A percentile compares a stretch with the other conserved stretches of the same genome.
These are phyloP conservation scores for Casuarina glauca DNA, from an alignment of 306 rosid species.

Conservation along the genomic window DNA sequence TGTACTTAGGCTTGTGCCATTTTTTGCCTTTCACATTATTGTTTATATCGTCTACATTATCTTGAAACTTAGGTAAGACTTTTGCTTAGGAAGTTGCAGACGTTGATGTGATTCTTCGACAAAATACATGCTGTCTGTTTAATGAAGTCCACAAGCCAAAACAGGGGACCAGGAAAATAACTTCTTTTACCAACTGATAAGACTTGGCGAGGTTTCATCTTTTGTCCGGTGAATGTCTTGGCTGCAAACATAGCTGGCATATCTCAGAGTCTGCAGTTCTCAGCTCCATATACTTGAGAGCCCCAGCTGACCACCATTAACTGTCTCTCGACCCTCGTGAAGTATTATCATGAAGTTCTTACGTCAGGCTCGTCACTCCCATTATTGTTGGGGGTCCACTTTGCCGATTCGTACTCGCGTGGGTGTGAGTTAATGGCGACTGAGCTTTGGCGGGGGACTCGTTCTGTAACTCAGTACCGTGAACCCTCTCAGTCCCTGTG, in stretches of 20 bases:
- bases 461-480: too few species aligned
- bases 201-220: not conserved
- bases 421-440: not conserved
- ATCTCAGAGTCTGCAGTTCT: constrained; percentile 11
- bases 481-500: not conserved
- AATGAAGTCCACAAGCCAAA: too few species aligned
- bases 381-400: not conserved
- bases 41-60: not conserved
- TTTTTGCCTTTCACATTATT: not conserved
- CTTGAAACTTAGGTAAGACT: too few species aligned
- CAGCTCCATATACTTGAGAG: constrained; percentile 43
- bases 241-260: constrained; percentile 22
- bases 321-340: constrained; percentile 53
- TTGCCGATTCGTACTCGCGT: too few species aligned
- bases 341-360: constrained; percentile 47
- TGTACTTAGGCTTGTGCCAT: not conserved
- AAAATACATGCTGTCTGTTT: too few species aligned
- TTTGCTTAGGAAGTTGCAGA: too few species aligned
- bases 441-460: not conserved
- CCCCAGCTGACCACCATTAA: constrained; percentile 38
- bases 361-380: constrained; percentile 40
- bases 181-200: not conserved
- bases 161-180: not conserved
- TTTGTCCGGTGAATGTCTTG: constrained; percentile 33
- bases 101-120: too few species aligned